phyloP scores from a whole-genome alignment of 2,329 filamentous ascomycete genomes.

The Juglanconis sp. region DNA sequence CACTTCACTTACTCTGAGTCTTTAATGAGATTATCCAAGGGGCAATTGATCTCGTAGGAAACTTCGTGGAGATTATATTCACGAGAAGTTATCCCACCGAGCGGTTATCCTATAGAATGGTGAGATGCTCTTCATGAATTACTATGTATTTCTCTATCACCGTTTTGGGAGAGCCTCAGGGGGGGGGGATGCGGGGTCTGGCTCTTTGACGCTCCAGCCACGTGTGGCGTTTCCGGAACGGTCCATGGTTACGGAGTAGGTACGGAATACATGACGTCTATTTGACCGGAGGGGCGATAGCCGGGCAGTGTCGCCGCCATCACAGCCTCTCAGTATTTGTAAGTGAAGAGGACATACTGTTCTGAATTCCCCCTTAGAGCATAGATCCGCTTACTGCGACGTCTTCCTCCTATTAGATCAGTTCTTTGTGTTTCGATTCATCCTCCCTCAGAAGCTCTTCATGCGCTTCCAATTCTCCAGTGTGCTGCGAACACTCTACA shows the following conservation, averaged over 20 bases:
- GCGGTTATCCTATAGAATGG: no score
- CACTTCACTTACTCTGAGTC: no score
- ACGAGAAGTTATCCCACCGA: no score
- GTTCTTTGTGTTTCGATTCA: not conserved
- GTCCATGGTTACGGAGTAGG: not conserved
- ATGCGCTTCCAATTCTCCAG: conserved; percentile 52
- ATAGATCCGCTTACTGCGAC: not conserved
- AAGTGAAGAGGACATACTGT: not conserved
- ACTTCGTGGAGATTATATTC: no score
- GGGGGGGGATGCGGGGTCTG: no score
- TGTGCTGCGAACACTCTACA: conserved; percentile 43
- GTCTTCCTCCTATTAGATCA: no score
- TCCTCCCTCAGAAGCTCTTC: conserved; percentile 7
- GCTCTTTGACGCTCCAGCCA: not conserved
- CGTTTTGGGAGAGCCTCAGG: no score
- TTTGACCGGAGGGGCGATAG: conserved; percentile 9
- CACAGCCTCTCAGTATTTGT: conserved; percentile 14
- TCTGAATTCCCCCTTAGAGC: conserved; percentile 4
- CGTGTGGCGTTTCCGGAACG: not conserved
- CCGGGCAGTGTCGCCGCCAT: not conserved
- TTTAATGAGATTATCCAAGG: no score
- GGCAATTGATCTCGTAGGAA: no score
- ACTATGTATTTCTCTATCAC: no score
- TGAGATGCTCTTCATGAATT: no score
- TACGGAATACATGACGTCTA: not conserved